Percentiles rank a stretch among this genome's conserved stretches.
These are phyloP conservation scores for Leccinum longicurvipes DNA, from an alignment of 768 basidiomycete species.

Conservation along the genomic window DNA sequence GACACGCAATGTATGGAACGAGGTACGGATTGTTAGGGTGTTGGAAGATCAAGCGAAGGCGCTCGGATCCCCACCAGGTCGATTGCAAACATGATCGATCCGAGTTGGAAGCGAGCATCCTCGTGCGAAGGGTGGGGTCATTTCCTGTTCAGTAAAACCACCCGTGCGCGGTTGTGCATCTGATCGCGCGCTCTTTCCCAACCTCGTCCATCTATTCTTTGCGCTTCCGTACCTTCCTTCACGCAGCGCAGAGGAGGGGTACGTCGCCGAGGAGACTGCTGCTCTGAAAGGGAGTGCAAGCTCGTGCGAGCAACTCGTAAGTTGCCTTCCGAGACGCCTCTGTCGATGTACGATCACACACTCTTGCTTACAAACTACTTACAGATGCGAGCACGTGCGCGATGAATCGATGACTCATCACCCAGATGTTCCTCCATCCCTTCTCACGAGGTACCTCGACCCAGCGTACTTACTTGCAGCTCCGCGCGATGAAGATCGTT, in stretches of 20 bases:
- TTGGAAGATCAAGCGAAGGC: too few species aligned
- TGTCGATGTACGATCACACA: conserved; percentile 2
- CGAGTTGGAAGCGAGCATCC: too few species aligned
- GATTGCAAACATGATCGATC: too few species aligned
- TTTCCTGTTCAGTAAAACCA: too few species aligned
- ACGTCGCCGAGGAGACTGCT: conserved; percentile 47
- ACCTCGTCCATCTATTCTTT: conserved; percentile 85
- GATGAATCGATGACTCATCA: conserved; percentile 43
- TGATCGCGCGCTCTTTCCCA: conserved; percentile 76
- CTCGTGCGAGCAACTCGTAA: conserved; percentile 89
- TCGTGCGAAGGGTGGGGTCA: too few species aligned
- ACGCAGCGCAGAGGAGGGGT: conserved; percentile 88
- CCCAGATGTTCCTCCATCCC: conserved; percentile 50
- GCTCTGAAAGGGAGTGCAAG: conserved; percentile 71
- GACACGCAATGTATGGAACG: too few species aligned
- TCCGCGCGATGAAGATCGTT: conserved; percentile 77
- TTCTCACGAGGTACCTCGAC: conserved; percentile 83
- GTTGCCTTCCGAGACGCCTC: conserved; percentile 31
- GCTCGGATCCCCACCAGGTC: too few species aligned
- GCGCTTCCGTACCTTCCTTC: conserved; percentile 78
- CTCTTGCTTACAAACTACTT: conserved; percentile 6
- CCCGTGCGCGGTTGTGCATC: too few species aligned
- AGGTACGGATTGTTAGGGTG: too few species aligned
- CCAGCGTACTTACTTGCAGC: conserved; percentile 87
- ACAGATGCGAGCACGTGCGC: conserved; percentile 36